phyloP scores from a whole-genome alignment of 2,329 filamentous ascomycete species.

The Colletotrichum chrysophilum region DNA sequence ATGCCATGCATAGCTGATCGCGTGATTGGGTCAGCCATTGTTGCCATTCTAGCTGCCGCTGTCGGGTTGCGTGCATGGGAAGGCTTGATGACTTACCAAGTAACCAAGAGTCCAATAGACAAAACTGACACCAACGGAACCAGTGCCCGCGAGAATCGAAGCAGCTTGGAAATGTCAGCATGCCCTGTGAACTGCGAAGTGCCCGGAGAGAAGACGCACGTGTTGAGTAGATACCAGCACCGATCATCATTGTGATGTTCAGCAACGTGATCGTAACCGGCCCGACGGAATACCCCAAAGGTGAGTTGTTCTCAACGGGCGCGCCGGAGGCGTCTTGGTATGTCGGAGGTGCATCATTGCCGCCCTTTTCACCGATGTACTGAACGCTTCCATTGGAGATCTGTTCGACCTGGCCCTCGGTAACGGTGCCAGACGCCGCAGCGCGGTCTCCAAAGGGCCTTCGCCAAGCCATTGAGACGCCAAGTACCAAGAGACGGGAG shows the following conservation, averaged over 20 bases:
- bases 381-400: neutral
- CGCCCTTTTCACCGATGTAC: conserved; percentile 12
- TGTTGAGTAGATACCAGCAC: conserved; percentile 64
- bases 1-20: conserved; percentile 60
- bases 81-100: conserved; percentile 56
- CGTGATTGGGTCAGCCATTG: neutral
- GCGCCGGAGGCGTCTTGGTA: conserved; percentile 46
- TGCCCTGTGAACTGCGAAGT: no score
- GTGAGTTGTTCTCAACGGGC: conserved; percentile 63
- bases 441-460: neutral
- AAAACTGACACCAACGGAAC: conserved; percentile 65
- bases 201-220: conserved; percentile 36
- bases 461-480: conserved; percentile 4
- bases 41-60: neutral
- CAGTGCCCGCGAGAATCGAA: conserved; percentile 60
- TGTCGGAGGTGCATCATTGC: conserved; percentile 20
- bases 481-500: neutral
- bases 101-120: conserved; percentile 70
- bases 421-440: neutral
- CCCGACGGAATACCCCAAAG: conserved; percentile 65
- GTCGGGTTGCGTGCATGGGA: conserved; percentile 31
- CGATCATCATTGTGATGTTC: conserved; percentile 68
- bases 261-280: conserved; percentile 61
- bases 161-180: conserved; percentile 45
- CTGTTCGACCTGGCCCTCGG: neutral